Evolutionary conservation across 1,139 yeast species (phyloP).

Genomic region (Scheffersomyces insectosa): DNA sequence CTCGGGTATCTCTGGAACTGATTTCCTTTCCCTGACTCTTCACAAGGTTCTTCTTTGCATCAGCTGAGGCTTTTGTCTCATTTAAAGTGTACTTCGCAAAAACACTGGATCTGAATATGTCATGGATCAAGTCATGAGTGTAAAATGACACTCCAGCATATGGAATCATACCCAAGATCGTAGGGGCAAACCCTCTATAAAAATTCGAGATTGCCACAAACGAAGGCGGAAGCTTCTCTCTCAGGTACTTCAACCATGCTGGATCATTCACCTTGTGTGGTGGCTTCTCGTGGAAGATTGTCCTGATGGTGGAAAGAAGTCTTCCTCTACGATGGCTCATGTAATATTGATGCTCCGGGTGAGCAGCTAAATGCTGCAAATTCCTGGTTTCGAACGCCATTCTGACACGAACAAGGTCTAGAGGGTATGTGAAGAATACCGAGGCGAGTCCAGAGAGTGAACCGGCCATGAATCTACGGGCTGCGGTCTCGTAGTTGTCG

Average conservation of each 20-base stretch:
- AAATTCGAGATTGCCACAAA: conserved; percentile 62
- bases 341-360: conserved; percentile 20
- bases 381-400: conserved; percentile 81
- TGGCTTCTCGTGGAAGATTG: conserved; percentile 67
- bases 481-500: conserved; percentile 72
- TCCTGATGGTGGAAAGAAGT: conserved; percentile 51
- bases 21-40: conserved; percentile 24
- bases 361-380: conserved; percentile 23
- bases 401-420: conserved; percentile 87
- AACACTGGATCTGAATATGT: conserved; percentile 62
- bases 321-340: conserved; percentile 42
- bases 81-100: conserved; percentile 61
- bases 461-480: conserved; percentile 83
- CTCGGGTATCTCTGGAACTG: conserved; percentile 52
- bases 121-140: conserved; percentile 90
- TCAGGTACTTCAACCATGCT: conserved; percentile 33
- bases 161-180: conserved; percentile 93
- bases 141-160: conserved; percentile 97
- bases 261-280: conserved; percentile 40
- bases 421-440: conserved; percentile 88
- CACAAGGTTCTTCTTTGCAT: conserved; percentile 14
- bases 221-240: conserved; percentile 34
- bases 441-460: conserved; percentile 85
- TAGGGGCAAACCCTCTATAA: conserved; percentile 93
- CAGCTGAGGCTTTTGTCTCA: conserved; percentile 6